Percentiles rank a stretch among this genome's conserved stretches.
phyloP scores from a whole-genome alignment of 1,284 basidiomycete genomes.

The Marasmius sp. region DNA sequence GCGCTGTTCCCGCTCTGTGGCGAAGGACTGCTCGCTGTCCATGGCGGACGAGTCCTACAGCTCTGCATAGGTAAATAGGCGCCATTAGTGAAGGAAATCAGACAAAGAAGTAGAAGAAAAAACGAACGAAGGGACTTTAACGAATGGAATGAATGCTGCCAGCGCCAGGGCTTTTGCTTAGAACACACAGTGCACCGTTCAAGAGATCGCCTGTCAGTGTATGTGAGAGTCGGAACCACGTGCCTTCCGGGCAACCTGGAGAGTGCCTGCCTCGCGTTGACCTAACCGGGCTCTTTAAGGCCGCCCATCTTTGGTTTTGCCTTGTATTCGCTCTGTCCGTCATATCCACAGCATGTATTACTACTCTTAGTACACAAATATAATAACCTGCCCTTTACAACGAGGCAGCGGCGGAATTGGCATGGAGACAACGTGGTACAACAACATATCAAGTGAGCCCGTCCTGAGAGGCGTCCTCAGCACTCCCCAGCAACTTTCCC shows the following conservation, averaged over 20 bases:
- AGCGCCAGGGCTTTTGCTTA: not conserved
- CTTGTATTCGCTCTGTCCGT: not conserved
- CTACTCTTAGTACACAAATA: not conserved
- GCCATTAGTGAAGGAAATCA: not conserved
- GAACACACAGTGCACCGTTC: not conserved
- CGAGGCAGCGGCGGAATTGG: conserved; percentile 6
- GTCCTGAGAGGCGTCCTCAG: not conserved
- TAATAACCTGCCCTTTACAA: conserved; percentile 5
- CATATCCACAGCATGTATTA: conserved; percentile 13
- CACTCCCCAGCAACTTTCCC: not conserved
- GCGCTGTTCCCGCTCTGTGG: conserved; percentile 66
- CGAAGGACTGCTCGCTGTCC: conserved; percentile 46
- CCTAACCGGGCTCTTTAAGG: not conserved
- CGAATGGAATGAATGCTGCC: conserved; percentile 1
- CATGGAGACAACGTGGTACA: conserved; percentile 10
- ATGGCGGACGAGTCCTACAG: conserved; percentile 1
- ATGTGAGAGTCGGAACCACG: not conserved
- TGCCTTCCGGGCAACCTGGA: not conserved
- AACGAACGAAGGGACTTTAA: not conserved
- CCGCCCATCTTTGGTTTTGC: not conserved
- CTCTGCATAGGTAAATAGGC: no score
- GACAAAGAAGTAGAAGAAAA: not conserved
- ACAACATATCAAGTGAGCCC: not conserved
- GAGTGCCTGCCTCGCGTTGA: no score
- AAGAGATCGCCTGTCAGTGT: conserved; percentile 2